phyloP scores from a whole-genome alignment of 1,284 basidiomycete species.

The Ceratobasidium sp. region DNA sequence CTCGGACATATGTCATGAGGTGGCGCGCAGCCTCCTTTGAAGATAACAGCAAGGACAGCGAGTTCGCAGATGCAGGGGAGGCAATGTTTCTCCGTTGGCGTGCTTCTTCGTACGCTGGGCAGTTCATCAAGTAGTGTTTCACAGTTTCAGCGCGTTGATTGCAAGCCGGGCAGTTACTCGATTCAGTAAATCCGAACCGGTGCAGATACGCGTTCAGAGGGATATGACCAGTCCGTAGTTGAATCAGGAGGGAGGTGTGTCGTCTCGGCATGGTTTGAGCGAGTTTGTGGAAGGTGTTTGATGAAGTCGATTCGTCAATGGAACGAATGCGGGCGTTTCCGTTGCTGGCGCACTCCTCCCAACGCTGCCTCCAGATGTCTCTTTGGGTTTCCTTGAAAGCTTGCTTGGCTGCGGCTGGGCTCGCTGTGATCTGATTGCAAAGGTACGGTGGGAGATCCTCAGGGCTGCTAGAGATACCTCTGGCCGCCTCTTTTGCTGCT shows the following conservation, averaged over 20 bases:
- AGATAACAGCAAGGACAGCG: neutral
- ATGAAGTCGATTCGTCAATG: neutral
- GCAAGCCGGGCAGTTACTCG: neutral
- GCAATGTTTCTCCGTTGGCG: neutral
- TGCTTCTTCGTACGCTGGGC: neutral
- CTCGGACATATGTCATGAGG: conserved; percentile 1
- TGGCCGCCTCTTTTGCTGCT: conserved; percentile 16
- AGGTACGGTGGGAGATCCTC: conserved; percentile 40
- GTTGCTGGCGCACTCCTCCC: neutral
- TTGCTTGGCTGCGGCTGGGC: neutral
- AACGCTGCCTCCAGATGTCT: neutral
- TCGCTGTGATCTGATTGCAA: neutral
- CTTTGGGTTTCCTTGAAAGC: neutral
- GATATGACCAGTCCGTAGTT: conserved; percentile 6
- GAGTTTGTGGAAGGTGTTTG: conserved; percentile 9
- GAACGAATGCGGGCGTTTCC: neutral
- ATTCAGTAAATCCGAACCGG: neutral
- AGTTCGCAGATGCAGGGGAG: neutral
- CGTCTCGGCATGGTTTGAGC: neutral
- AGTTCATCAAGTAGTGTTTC: neutral
- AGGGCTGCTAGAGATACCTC: neutral
- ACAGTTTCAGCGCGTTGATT: neutral
- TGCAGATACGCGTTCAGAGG: neutral
- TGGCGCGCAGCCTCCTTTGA: neutral
- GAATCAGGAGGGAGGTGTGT: neutral